Conservation (phyloP, 192 early-diverging fungal species). For the Rhizophagus prolifer region DNA sequence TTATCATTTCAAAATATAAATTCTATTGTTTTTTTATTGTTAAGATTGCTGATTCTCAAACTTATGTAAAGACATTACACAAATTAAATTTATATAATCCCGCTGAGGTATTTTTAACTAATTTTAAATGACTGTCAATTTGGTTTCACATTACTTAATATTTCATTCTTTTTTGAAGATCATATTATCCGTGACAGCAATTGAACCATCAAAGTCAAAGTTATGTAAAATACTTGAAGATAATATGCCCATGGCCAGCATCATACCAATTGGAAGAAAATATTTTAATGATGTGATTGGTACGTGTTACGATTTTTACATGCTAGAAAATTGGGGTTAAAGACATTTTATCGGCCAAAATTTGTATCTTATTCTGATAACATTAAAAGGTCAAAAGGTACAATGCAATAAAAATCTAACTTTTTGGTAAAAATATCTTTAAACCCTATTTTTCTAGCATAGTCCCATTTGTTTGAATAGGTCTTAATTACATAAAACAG, state of each 20-base stretch:
- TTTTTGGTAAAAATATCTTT: no score
- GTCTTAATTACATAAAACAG: slow-evolving; percentile 24
- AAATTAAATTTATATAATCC: slow-evolving; percentile 60
- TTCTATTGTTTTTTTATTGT: background rate
- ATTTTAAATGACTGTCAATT: background rate
- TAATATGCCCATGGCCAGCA: slow-evolving; percentile 37
- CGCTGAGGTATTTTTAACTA: slow-evolving; percentile 44
- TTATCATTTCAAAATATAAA: no score
- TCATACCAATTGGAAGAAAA: slow-evolving; percentile 54
- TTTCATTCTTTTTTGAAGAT: slow-evolving; percentile 38
- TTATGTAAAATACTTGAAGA: slow-evolving; percentile 50
- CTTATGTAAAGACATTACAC: slow-evolving; percentile 61
- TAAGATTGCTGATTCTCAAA: slow-evolving; percentile 64
- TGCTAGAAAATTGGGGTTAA: no score
- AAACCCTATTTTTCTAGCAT: slow-evolving; percentile 5
- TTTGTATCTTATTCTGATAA: no score
- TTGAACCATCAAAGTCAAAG: slow-evolving; percentile 55
- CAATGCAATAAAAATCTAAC: no score
- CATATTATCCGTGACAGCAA: slow-evolving; percentile 47
- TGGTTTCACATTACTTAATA: background rate
- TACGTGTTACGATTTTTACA: slow-evolving; percentile 17
- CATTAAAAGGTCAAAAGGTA: no score
- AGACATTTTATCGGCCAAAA: no score
- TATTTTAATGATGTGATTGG: slow-evolving; percentile 58
- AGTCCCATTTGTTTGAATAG: background rate